Percentiles rank a stretch among this genome's conserved stretches.
Conservation (phyloP, 257 asterid genomes). For the Sherardia arvensis region DNA sequence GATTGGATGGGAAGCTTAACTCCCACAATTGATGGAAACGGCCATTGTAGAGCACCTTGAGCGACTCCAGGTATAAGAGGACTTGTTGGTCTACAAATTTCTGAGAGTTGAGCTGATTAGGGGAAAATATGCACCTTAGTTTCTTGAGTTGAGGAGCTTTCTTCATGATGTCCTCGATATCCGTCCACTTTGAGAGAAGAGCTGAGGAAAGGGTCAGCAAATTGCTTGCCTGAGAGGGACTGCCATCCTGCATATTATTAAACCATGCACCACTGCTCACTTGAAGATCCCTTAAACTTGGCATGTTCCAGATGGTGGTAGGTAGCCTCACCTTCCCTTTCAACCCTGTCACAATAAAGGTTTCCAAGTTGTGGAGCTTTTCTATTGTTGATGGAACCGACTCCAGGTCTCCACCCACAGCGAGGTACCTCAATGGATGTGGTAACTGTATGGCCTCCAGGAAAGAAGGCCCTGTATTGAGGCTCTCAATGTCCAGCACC, state of each 20-base stretch:
- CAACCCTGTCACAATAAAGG: neutral
- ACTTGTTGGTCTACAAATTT: neutral
- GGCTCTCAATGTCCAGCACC: neutral
- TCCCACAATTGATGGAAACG: neutral
- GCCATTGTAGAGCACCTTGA: neutral
- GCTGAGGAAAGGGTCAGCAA: slow-evolving; percentile 11
- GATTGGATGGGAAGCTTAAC: slow-evolving; percentile 4
- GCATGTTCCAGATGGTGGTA: neutral
- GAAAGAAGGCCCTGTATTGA: neutral
- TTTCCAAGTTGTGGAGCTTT: neutral
- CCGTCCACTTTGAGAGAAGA: neutral
- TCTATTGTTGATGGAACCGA: neutral
- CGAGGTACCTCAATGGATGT: neutral
- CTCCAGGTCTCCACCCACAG: neutral
- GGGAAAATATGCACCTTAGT: slow-evolving; percentile 2
- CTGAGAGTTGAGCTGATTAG: neutral
- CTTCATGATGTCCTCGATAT: neutral
- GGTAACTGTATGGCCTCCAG: neutral
- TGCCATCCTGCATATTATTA: neutral
- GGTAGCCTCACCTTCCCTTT: neutral
- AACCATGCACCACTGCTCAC: neutral
- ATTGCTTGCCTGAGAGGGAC: neutral
- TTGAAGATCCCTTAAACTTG: neutral
- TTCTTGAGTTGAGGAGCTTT: neutral
- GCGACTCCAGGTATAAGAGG: slow-evolving; percentile 8